Evolutionary conservation across 2,329 filamentous ascomycete species (phyloP).

Genomic region (Aspergillus pseudotamarii): DNA sequence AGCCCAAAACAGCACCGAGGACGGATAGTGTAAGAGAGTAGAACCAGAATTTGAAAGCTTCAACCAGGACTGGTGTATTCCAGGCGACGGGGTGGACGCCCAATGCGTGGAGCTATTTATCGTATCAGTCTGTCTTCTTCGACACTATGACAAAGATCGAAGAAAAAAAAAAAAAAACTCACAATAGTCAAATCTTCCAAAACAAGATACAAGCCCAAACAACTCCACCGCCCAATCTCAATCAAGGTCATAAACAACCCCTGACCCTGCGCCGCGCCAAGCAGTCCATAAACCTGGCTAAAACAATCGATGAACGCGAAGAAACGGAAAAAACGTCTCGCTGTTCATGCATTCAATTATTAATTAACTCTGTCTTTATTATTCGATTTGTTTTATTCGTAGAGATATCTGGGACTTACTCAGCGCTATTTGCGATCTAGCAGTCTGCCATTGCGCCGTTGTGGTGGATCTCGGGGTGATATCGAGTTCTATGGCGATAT

Average conservation of each 20-base stretch:
- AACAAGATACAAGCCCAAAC: constrained; percentile 68
- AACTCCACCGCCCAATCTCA: constrained; percentile 60
- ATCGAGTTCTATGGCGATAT: constrained; percentile 25
- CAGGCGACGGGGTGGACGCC: constrained; percentile 48
- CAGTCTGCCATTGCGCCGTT: constrained; percentile 33
- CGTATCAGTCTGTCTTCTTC: constrained; percentile 28
- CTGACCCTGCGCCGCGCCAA: constrained; percentile 19
- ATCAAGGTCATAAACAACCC: constrained; percentile 43
- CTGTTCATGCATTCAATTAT: constrained; percentile 26
- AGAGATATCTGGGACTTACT: constrained; percentile 30
- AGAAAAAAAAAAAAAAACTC: constrained; percentile 37
- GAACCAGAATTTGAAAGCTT: constrained; percentile 73
- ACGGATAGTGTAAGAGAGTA: constrained; percentile 60
- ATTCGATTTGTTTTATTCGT: background rate
- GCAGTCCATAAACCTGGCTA: constrained; percentile 51
- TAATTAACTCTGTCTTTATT: no score
- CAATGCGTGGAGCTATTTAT: constrained; percentile 51
- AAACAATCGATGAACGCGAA: constrained; percentile 70
- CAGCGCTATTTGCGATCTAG: constrained; percentile 43
- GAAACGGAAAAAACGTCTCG: constrained; percentile 66
- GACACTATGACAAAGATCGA: background rate
- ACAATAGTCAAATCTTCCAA: constrained; percentile 67
- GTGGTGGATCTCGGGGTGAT: constrained; percentile 24
- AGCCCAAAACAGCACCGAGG: constrained; percentile 31
- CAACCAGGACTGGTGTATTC: constrained; percentile 54